Percentiles rank a stretch among this genome's conserved stretches.
Conservation (phyloP, 768 basidiomycete genomes). For the Lactifluus subvellereus region DNA sequence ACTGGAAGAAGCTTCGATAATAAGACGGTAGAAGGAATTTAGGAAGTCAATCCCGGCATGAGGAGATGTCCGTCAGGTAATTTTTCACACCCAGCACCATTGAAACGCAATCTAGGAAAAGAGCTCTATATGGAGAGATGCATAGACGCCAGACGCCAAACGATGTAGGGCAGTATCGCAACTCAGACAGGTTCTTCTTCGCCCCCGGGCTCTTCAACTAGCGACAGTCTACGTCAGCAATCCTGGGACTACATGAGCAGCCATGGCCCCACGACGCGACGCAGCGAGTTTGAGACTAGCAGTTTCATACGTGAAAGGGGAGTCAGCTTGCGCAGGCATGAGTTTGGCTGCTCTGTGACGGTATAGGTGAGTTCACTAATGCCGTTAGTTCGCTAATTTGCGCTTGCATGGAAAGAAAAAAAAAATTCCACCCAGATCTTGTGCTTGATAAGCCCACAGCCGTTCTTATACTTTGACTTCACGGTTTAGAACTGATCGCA, state of each 20-base stretch:
- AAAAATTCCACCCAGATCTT: slow-evolving; percentile 7
- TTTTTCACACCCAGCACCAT: slow-evolving; percentile 21
- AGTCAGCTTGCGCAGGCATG: neutral
- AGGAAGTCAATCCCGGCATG: slow-evolving; percentile 14
- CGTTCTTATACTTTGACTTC: neutral
- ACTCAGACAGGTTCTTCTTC: slow-evolving; percentile 3
- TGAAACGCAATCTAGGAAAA: slow-evolving; percentile 15
- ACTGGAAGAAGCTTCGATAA: slow-evolving; percentile 11
- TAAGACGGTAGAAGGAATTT: slow-evolving; percentile 10
- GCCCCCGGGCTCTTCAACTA: neutral
- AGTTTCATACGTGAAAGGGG: neutral
- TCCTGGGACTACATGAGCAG: neutral
- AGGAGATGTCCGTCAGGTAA: slow-evolving; percentile 15
- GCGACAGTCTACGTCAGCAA: neutral
- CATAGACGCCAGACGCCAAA: slow-evolving; percentile 20
- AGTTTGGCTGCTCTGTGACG: neutral
- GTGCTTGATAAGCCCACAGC: neutral
- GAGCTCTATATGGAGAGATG: slow-evolving; percentile 11
- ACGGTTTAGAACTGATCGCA: neutral
- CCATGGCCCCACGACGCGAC: neutral
- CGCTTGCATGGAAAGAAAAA: neutral
- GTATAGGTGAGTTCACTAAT: neutral
- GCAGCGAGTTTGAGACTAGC: neutral
- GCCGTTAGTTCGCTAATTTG: slow-evolving; percentile 11
- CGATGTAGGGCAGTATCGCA: neutral